Percentiles rank a stretch among this genome's conserved stretches.
Evolutionary conservation across 305 asterid species (phyloP).

Genomic region (Fraxinus sp.): DNA sequence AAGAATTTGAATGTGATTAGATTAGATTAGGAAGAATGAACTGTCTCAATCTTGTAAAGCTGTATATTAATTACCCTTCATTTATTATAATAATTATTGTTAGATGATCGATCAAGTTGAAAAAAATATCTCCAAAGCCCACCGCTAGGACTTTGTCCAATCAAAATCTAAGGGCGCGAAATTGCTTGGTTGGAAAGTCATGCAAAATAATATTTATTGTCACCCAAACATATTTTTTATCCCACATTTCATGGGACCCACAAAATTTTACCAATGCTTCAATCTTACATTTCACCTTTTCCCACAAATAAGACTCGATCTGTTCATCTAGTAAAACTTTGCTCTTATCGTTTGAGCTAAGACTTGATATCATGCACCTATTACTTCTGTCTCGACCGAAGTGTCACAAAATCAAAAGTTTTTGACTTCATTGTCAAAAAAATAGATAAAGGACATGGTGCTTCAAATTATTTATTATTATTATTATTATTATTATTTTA

Average conservation of each 20-base stretch:
- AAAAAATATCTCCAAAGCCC: slow-evolving; percentile 15
- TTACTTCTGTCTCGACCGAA: background rate
- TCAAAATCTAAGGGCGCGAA: background rate
- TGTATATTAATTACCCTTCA: background rate
- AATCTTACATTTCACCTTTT: background rate
- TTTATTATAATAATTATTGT: background rate
- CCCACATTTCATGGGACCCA: too few relatives aligned
- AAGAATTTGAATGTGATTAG: slow-evolving; percentile 2
- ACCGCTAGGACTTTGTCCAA: background rate
- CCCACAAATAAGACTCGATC: too few relatives aligned
- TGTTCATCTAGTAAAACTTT: too few relatives aligned
- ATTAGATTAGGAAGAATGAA: slow-evolving; percentile 18
- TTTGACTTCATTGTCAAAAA: background rate
- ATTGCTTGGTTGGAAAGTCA: background rate
- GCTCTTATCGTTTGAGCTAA: too few relatives aligned
- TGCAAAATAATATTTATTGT: background rate
- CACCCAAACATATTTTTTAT: background rate
- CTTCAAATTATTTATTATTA: too few relatives aligned
- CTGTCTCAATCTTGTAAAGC: slow-evolving; percentile 29
- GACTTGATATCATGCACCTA: background rate
- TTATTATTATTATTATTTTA: too few relatives aligned
- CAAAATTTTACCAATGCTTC: background rate
- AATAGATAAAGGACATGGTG: background rate
- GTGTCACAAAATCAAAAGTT: background rate
- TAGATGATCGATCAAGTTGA: background rate